These are phyloP conservation scores for Eimeria sp. DNA, from an alignment of 169 alveolate genomes.

Conservation along the genomic window DNA sequence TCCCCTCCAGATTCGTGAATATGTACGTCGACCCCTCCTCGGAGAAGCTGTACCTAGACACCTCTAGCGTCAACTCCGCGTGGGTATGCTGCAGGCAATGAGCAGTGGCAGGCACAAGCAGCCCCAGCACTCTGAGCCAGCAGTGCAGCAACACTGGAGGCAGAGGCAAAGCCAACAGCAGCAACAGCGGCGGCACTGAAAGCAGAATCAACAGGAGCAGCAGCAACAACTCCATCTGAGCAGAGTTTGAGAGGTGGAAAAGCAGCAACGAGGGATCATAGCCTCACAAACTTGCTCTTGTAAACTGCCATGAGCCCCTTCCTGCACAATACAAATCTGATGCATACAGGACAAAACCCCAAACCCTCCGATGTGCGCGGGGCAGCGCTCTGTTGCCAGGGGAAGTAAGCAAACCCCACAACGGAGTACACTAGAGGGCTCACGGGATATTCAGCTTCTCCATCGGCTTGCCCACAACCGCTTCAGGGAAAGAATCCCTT, in stretches of 20 bases:
- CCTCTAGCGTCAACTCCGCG: constrained; percentile 47
- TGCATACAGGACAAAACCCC: constrained; percentile 13
- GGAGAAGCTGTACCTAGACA: constrained; percentile 30
- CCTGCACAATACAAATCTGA: constrained; percentile 82
- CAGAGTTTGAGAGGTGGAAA: background rate
- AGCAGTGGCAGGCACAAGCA: background rate
- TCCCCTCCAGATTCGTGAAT: constrained; percentile 24
- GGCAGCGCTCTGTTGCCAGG: background rate
- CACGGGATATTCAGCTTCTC: constrained; percentile 60
- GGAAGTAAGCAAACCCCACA: background rate
- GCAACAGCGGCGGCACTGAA: background rate
- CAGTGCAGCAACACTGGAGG: background rate
- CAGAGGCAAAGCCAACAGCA: background rate
- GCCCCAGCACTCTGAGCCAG: background rate
- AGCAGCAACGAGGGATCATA: background rate
- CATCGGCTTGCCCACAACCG: constrained; percentile 64
- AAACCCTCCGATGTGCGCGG: background rate
- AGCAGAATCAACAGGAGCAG: background rate
- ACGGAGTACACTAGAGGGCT: background rate
- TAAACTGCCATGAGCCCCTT: constrained; percentile 80
- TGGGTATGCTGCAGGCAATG: constrained; percentile 46
- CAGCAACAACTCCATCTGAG: background rate
- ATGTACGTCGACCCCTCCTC: constrained; percentile 14
- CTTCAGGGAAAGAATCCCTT: constrained; percentile 54
- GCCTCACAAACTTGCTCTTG: constrained; percentile 78